Evolutionary conservation across 208 protist genomes (phyloP), one percentile per base, ranked within the genome.

Genomic region (Porcisia hertigi): DNA sequence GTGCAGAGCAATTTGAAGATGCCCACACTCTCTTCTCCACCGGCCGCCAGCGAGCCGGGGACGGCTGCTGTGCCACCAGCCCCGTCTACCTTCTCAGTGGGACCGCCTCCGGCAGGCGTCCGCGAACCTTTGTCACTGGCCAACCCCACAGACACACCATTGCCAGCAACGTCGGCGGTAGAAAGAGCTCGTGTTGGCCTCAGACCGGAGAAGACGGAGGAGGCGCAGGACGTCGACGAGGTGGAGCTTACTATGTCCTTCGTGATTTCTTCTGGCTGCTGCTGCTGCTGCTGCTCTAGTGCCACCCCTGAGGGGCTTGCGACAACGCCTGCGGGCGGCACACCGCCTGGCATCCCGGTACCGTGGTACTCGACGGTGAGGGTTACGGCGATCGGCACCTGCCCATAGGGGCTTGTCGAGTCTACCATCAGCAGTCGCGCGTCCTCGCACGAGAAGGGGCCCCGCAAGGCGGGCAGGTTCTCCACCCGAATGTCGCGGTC

Each of bases 361-460:
- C 94, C 82, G 71, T 93, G 85, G 73, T 94, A 97, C 74, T 88
- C 87, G 45, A 96, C 67, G 18, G 88, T 94, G 49, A 97, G 73
- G 30, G 93, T 96, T 16, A 95, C 73, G 43, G 79, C 63, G 60
- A 96, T 83, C 16, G 93, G 93, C 59, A 96, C 73, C 36, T 88
- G 87, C 16, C 89, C 92, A 74, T 97, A 97, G 34, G 93, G 90
- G 39, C 89, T 91, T 7, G 88, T 73, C 9, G 88, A 81, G 64
- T 97, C 91, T 53, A 94, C 75, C 89, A 94, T 92, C 25, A 96
- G 53, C 82, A 97, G 69, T n/a, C 93, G 90, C 55, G 91, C 90
- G 73, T 97, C 93, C 45, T 92, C 81, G 77, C 91, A 95, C 25
- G 91, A 93, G 70, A 97, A 97, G 47, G 93, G 93, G 1, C 93